These are phyloP conservation scores for Microdochium trichocladiopsis DNA, from an alignment of 2,329 filamentous ascomycete species.

Conservation along the genomic window DNA sequence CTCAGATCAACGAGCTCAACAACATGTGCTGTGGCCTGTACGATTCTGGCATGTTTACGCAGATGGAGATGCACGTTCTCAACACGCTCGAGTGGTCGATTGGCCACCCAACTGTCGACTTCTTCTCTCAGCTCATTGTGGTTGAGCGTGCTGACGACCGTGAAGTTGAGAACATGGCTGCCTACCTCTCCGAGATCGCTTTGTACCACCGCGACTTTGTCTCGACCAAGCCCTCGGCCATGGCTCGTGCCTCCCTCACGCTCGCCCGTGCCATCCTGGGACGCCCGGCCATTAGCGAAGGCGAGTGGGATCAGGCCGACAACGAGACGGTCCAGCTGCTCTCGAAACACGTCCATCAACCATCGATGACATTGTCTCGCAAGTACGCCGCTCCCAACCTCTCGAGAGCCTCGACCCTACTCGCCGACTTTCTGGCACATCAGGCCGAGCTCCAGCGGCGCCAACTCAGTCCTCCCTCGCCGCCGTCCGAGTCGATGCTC, in stretches of 20 bases:
- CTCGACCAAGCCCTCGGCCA: constrained; percentile 80
- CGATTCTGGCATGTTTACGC: constrained; percentile 98
- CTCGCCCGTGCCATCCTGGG: constrained; percentile 81
- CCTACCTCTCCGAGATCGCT: constrained; percentile 91
- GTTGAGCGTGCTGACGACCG: constrained; percentile 71
- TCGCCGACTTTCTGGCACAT: constrained; percentile 52
- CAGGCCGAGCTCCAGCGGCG: constrained; percentile 49
- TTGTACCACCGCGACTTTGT: constrained; percentile 97
- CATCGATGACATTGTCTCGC: constrained; percentile 49
- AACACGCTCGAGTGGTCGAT: constrained; percentile 96
- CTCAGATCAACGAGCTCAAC: constrained; percentile 92
- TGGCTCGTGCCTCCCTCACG: constrained; percentile 81
- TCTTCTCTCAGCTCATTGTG: constrained; percentile 82
- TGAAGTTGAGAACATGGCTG: constrained; percentile 89
- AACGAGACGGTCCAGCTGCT: constrained; percentile 56
- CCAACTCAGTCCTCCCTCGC: constrained; percentile 47
- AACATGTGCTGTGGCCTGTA: constrained; percentile 99
- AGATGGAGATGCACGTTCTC: constrained; percentile 99
- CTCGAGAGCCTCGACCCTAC: constrained; percentile 46
- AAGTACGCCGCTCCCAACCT: constrained; percentile 51
- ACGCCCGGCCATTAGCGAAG: constrained; percentile 67
- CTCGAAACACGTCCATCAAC: constrained; percentile 52
- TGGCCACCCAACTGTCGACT: constrained; percentile 92
- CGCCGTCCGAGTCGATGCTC: constrained; percentile 43
- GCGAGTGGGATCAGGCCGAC: constrained; percentile 70